Conservation (phyloP, 2,329 filamentous ascomycete genomes). For the Mariannaea elegans region DNA sequence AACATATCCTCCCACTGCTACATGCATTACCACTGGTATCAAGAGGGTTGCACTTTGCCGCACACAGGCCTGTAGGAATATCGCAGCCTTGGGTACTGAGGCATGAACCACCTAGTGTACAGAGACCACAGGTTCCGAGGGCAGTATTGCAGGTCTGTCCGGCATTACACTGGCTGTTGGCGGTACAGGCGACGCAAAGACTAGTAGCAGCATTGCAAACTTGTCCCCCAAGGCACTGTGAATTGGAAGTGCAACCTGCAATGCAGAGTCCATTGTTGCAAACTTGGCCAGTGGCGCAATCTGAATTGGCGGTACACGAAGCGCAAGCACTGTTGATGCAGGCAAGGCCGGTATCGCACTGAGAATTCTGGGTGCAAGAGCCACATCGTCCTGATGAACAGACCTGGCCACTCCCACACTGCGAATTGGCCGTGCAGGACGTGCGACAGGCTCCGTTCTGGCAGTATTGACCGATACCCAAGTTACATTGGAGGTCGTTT, state of each 20-base stretch:
- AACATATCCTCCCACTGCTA: neutral
- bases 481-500: slow-evolving; percentile 8
- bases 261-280: slow-evolving; percentile 16
- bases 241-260: slow-evolving; percentile 5
- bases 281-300: slow-evolving; percentile 7
- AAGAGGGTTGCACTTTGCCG: neutral
- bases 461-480: slow-evolving; percentile 20
- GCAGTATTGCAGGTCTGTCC: slow-evolving; percentile 1
- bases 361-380: neutral
- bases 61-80: slow-evolving; percentile 1
- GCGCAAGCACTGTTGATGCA: slow-evolving; percentile 9
- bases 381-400: slow-evolving; percentile 17
- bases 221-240: slow-evolving; percentile 4
- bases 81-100: slow-evolving; percentile 10
- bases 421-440: slow-evolving; percentile 10
- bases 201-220: slow-evolving; percentile 2
- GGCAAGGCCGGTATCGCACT: slow-evolving; percentile 11
- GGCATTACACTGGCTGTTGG: slow-evolving; percentile 16
- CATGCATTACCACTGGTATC: slow-evolving; percentile 9
- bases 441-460: slow-evolving; percentile 10
- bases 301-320: neutral
- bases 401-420: slow-evolving; percentile 20
- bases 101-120: neutral
- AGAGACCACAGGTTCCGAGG: neutral
- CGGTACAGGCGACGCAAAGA: slow-evolving; percentile 6